Conservation (phyloP, 2,329 filamentous ascomycete species). For the Penicillium nordicum region DNA sequence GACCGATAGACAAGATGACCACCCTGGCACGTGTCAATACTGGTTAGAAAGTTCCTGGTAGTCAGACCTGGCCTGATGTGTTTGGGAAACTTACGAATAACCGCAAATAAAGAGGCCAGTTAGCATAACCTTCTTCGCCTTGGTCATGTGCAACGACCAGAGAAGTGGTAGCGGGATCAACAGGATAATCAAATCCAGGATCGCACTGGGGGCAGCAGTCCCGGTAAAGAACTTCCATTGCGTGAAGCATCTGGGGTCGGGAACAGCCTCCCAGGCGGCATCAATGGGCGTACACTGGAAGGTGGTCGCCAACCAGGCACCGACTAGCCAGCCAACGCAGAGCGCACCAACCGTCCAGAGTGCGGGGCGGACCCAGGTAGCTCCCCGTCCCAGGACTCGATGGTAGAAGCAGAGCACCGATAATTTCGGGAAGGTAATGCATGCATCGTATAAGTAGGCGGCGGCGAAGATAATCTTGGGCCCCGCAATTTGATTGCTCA, state of each 20-base stretch:
- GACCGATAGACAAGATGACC: neutral
- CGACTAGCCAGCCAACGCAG: neutral
- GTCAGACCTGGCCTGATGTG: neutral
- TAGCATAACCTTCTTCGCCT: neutral
- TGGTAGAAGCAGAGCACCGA: neutral
- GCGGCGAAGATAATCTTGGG: neutral
- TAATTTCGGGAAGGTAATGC: neutral
- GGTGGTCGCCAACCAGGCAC: neutral
- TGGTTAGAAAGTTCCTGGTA: neutral
- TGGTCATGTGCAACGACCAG: neutral
- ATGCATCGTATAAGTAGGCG: neutral
- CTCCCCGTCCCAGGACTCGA: neutral
- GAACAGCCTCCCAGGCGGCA: neutral
- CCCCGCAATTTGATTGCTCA: neutral
- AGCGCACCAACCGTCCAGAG: neutral
- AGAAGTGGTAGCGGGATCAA: neutral
- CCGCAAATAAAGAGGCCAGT: neutral
- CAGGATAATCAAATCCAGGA: neutral
- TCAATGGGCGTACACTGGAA: neutral
- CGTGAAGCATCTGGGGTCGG: neutral
- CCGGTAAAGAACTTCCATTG: neutral
- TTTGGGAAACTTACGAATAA: neutral
- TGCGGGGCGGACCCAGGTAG: neutral
- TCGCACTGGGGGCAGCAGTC: neutral
- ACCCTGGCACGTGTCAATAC: neutral